phyloP scores from a whole-genome alignment of 495 filamentous ascomycete species.

The Aspergillus haitiensis region DNA sequence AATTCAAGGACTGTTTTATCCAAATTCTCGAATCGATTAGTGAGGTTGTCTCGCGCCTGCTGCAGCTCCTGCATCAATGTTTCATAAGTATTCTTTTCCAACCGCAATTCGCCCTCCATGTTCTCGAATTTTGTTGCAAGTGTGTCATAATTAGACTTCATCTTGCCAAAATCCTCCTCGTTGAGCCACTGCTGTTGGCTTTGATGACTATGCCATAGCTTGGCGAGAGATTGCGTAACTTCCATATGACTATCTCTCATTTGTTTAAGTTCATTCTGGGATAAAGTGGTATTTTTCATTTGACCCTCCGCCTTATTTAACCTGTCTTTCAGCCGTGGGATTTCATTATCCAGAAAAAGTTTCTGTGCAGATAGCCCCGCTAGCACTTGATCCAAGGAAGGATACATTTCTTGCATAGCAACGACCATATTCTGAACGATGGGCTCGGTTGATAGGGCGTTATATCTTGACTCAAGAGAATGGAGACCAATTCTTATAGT shows the following conservation, averaged over 20 bases:
- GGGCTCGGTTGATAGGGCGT: conserved; percentile 34
- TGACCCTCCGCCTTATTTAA: conserved; percentile 10
- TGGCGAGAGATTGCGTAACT: conserved; percentile 13
- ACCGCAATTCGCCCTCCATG: neutral
- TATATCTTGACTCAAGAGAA: conserved; percentile 43
- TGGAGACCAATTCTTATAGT: conserved; percentile 29
- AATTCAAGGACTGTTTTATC: neutral
- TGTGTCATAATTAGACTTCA: conserved; percentile 3
- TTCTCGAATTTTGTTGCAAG: conserved; percentile 3
- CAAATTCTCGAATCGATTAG: neutral
- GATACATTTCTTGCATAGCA: conserved; percentile 42
- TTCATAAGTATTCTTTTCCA: conserved; percentile 6
- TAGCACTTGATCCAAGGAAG: conserved; percentile 23
- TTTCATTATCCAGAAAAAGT: conserved; percentile 6
- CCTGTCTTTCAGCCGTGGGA: conserved; percentile 11
- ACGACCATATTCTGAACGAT: conserved; percentile 38
- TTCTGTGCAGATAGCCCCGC: conserved; percentile 13
- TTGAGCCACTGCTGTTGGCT: conserved; percentile 5
- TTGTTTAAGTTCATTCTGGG: conserved; percentile 12
- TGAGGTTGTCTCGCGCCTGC: neutral
- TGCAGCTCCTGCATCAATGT: neutral
- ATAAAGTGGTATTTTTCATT: neutral
- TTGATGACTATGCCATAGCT: conserved; percentile 5
- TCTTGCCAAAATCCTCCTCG: conserved; percentile 3
- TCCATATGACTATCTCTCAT: conserved; percentile 9